Base-by-base conservation (phyloP, 345 rosid genomes). In the Salix viminalis region DNA sequence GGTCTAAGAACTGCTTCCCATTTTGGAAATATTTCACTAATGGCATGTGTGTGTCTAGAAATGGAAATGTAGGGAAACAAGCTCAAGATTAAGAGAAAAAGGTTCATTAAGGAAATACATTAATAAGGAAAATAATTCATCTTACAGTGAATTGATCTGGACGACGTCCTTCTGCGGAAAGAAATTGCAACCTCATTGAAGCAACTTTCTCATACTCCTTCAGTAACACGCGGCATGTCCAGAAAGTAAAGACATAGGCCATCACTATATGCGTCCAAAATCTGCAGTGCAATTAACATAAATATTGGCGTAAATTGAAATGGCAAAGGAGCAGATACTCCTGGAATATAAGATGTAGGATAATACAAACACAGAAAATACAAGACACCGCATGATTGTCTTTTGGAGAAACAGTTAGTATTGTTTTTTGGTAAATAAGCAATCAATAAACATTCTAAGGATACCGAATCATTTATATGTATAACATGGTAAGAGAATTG, bases 61-160 rank as follows among this genome's bases (percentile, higher is more conserved):
- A 32, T n/a, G n/a, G 58, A 72, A 71, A 54, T 19, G 61, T 5
- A 21, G 58, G 6, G 44, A 41, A n/a, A 24, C 56, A 64, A 50
- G 44, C 77, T 23, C 48, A 62, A 50, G 12, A 56, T 44, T 70
- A 34, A 65, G 4, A 56, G 36, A 36, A 48, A 67, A 44, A 42
- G 44, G 28, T 1, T 8, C 11, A 10, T 8, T n/a, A n/a, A n/a
- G n/a, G n/a, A n/a, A n/a, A n/a, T n/a, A n/a, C n/a, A n/a, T n/a
- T 16, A 30, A 75, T 9, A 3, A 48, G 50, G 60, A 30, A 61
- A 74, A 56, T 69, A 83, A 81, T 32, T 65, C 23, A 56, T 72
- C 87, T 76, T 87, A 95, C 99, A 34, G 98, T 87, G 84, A 89
- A 96, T 77, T 96, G 97, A 80, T 96, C 97, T 1, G 98, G 91